Conservation (phyloP, 768 basidiomycete species). For the Macrolepiota albuminosa region DNA sequence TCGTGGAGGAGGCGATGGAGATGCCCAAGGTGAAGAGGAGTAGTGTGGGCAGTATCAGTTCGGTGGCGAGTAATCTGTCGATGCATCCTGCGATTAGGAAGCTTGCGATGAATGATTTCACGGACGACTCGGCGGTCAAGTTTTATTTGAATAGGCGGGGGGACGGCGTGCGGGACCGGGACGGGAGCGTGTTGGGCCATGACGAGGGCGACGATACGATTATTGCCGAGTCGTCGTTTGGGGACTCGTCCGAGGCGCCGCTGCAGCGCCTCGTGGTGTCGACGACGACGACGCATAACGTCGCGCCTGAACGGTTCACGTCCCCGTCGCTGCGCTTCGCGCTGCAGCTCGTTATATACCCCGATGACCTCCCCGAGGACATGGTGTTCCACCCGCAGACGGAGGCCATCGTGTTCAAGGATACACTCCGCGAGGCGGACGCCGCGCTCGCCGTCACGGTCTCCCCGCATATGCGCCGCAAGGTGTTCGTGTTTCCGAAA, state of each 20-base stretch:
- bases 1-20: conserved; percentile 77
- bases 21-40: conserved; percentile 88
- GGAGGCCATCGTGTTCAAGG: conserved; percentile 89
- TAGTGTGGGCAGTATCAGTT: conserved; percentile 90
- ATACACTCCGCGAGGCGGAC: conserved; percentile 55
- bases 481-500: conserved; percentile 88
- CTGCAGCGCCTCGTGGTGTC: conserved; percentile 37
- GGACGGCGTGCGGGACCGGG: conserved; percentile 27
- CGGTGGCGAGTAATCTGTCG: conserved; percentile 86
- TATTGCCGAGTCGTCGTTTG: conserved; percentile 33
- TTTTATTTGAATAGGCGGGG: conserved; percentile 81
- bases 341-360: conserved; percentile 81
- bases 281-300: conserved; percentile 34
- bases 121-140: conserved; percentile 95
- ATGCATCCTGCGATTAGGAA: conserved; percentile 95
- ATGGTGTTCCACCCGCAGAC: conserved; percentile 92
- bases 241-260: conserved; percentile 17
- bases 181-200: conserved; percentile 35
- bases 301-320: conserved; percentile 68
- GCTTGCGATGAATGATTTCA: conserved; percentile 95
- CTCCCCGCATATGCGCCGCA: conserved; percentile 60
- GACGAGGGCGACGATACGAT: conserved; percentile 37
- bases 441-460: conserved; percentile 48
- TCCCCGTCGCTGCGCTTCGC: conserved; percentile 85
- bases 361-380: conserved; percentile 89